Base-by-base conservation (phyloP, 352 stramenopile species). In the Globisporangium splendens region DNA sequence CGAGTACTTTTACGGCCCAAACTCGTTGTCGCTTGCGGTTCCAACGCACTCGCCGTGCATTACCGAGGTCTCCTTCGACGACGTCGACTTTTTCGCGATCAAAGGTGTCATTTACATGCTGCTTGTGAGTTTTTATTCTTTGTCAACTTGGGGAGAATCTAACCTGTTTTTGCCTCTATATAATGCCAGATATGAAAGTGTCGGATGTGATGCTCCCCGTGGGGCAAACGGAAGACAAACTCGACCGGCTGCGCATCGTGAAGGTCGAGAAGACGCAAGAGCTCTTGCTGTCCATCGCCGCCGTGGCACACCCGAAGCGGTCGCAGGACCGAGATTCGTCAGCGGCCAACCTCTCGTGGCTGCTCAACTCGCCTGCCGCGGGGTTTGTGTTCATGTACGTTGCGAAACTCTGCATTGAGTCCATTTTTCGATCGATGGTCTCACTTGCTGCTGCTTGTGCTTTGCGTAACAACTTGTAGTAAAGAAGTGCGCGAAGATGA, bases 331-430 rank as follows among this genome's bases (percentile, higher is more conserved):
- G 55, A 5, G 57, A 72, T 20, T 71, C 73, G 8, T 66, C 69
- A n/a, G 69, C 66, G 5, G 66, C 73, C 46, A 76, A 92, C 51
- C 63, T 79, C 46, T 82, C 79, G 22, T 88, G 79, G 80, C 62
- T 91, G 44, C 68, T 95, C 24, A 53, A 61, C 42, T 63, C 76
- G 0, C 79, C 82, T 0, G 78, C 83, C 28, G 86, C 84, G 35
- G 86, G 86, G 14, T 95, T 93, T 59, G 83, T 95, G 15, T 89
- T 89, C 63, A 74, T 95, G 86, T 95, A 79, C 50, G 83, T 83
- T 1, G 1, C 38, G 8, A 43, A 13, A 20, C 10, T 41, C 12
- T 54, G 11, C 38, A 51, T 31, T 6, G 59, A 31, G 24, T 31
- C 24, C 24, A 4, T 35, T 42, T 47, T 41, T 61, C 39, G 39